Conservation (phyloP, 441 rosid species). For the Populus hybrid region DNA sequence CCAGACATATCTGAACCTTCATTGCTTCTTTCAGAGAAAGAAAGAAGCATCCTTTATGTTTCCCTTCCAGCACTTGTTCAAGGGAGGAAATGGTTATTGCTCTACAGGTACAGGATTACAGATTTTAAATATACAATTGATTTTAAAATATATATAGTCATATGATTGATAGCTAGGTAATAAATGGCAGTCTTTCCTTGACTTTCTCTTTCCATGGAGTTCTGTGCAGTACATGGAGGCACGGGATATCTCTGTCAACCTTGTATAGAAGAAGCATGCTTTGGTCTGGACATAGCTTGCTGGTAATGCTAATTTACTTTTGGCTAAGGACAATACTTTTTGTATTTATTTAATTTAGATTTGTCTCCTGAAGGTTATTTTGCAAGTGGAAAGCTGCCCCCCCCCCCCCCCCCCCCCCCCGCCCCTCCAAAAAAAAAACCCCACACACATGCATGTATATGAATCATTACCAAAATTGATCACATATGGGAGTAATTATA, state of each 20-base stretch:
- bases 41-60: constrained; percentile 55
- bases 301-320: constrained; percentile 41
- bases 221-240: constrained; percentile 86
- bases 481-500: not conserved
- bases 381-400: not conserved
- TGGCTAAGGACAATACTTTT: not conserved
- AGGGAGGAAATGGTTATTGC: constrained; percentile 90
- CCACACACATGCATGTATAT: not conserved
- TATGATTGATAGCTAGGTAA: not conserved
- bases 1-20: constrained; percentile 80
- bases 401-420: not conserved
- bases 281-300: constrained; percentile 91
- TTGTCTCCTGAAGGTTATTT: not conserved
- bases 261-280: constrained; percentile 89
- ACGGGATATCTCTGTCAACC: constrained; percentile 89
- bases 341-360: not conserved
- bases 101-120: constrained; percentile 57
- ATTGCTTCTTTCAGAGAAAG: constrained; percentile 66
- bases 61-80: constrained; percentile 85
- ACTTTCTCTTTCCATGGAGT: not conserved
- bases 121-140: not conserved
- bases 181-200: not conserved
- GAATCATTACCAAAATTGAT: not conserved
- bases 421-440: no score
- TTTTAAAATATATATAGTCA: not conserved